Evolutionary conservation across 352 stramenopile genomes (phyloP), one percentile per base, ranked within the genome.

Genomic region (Phytophthora nicotianae): DNA sequence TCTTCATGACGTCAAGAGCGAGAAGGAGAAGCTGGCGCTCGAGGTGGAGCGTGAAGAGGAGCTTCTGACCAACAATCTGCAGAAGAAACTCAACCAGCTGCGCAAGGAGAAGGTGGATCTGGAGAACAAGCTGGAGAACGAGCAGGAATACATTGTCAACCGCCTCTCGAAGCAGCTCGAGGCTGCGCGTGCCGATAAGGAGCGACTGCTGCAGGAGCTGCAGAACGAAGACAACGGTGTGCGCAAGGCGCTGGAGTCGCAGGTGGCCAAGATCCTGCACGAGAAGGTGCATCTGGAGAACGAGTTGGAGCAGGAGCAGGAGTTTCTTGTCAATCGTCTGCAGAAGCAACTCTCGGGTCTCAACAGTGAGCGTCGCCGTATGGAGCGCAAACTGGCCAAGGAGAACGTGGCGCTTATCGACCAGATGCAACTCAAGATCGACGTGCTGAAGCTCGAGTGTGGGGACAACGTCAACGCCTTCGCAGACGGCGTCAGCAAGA

Each of bases 111-210:
- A 97, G 58, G 80, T 97, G 50, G 90, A 97, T 56, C 62, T 97
- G 7, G 90, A 97, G 70, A 97, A 97, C 74, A 93, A 96, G 62
- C 80, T 97, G 9, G 90, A 97, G 74, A 77, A 89, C 58, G 90
- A 97, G 60, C 89, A 97, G 71, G 90, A 97, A 55, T 96, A 96
- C 71, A 93, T 97, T 38, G 89, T 97, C 17, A 97, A 97, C 77
- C 94, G 94, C 49, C 81, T 97, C 40, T 77, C 85, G 62, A 93
- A 93, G 63, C 83, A 95, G 61, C 74, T 95, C 1, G 85, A 93
- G 46, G 74, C 80, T 2, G 83, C 85, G 8, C 82, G 81, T 46
- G 54, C 50, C 21, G 83, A 93, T 50, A 91, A 91, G 49, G 85
- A 91, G 55, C 71, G 83, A 3, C 57, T 93, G 54, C 50, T 93